A percentile compares a stretch with the other conserved stretches of the same genome.
Conservation (phyloP, 208 protist species). For the Tetramitus jugosus region DNA sequence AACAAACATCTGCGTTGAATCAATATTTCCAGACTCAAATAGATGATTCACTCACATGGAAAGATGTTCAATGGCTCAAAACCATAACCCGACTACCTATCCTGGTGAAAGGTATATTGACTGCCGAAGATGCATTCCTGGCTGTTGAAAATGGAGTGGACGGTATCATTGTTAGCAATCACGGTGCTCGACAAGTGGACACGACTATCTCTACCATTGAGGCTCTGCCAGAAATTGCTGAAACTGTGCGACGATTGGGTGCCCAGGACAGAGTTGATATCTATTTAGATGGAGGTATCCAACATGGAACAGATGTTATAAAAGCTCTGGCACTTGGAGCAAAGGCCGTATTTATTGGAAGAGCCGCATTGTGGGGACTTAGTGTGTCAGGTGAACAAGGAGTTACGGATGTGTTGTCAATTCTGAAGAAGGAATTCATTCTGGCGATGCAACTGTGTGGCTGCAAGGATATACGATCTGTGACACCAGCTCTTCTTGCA, state of each 20-base stretch:
- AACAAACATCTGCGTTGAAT: background rate
- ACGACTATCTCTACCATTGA: slow-evolving; percentile 34
- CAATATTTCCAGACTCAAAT: slow-evolving; percentile 20
- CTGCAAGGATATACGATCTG: background rate
- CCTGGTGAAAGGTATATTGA: slow-evolving; percentile 39
- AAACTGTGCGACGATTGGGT: background rate
- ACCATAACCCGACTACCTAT: slow-evolving; percentile 33
- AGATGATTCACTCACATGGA: slow-evolving; percentile 27
- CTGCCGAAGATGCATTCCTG: slow-evolving; percentile 28
- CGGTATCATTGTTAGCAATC: slow-evolving; percentile 41
- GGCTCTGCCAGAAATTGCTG: slow-evolving; percentile 26
- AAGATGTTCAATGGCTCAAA: slow-evolving; percentile 27
- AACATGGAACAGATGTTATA: slow-evolving; percentile 40
- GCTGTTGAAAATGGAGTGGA: slow-evolving; percentile 26
- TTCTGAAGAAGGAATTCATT: slow-evolving; percentile 33
- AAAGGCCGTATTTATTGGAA: slow-evolving; percentile 34
- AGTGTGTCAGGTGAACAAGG: slow-evolving; percentile 29
- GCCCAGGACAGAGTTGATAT: slow-evolving; percentile 25
- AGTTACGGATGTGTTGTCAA: slow-evolving; percentile 27
- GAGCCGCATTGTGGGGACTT: slow-evolving; percentile 35
- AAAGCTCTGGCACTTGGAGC: slow-evolving; percentile 41
- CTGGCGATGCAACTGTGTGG: slow-evolving; percentile 35
- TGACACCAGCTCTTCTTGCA: no score
- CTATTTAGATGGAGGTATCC: slow-evolving; percentile 40
- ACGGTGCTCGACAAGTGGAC: slow-evolving; percentile 42